These are phyloP conservation scores for Cyphellophora europaea DNA, from an alignment of 2,329 filamentous ascomycete genomes.

Conservation along the genomic window DNA sequence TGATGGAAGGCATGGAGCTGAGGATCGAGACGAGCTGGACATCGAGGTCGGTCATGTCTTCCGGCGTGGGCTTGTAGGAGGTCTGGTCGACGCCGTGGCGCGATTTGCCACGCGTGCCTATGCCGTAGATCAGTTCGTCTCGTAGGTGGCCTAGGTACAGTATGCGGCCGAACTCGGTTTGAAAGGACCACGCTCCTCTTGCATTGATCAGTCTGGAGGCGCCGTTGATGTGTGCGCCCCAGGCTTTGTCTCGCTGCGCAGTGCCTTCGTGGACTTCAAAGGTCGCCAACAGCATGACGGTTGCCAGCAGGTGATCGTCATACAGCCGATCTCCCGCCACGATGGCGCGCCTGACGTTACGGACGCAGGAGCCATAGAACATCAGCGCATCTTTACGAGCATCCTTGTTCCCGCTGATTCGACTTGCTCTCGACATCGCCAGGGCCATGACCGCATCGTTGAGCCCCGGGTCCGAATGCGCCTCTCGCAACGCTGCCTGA, in stretches of 20 bases:
- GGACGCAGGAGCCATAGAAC: not conserved
- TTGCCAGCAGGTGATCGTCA: not conserved
- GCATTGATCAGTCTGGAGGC: not conserved
- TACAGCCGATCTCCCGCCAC: not conserved
- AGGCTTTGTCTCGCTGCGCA: not conserved
- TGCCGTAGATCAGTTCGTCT: not conserved
- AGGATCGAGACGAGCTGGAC: slow-evolving; percentile 7
- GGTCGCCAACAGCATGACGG: not conserved
- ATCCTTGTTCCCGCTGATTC: not conserved
- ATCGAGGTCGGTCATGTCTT: not conserved
- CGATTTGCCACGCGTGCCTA: not conserved
- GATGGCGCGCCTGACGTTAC: not conserved
- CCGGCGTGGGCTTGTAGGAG: not conserved
- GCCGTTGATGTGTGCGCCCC: slow-evolving; percentile 1
- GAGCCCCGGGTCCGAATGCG: not conserved
- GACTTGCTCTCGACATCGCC: not conserved
- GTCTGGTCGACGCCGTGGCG: not conserved
- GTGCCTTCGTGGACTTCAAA: not conserved
- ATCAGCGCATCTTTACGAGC: not conserved
- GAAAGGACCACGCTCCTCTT: not conserved
- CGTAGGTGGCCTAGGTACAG: slow-evolving; percentile 1
- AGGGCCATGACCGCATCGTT: not conserved
- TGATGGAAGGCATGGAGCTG: slow-evolving; percentile 2
- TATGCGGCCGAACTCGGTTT: not conserved
- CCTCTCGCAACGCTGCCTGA: not conserved